phyloP scores from a whole-genome alignment of 2,329 filamentous ascomycete species.

The Clarireedia sp. region DNA sequence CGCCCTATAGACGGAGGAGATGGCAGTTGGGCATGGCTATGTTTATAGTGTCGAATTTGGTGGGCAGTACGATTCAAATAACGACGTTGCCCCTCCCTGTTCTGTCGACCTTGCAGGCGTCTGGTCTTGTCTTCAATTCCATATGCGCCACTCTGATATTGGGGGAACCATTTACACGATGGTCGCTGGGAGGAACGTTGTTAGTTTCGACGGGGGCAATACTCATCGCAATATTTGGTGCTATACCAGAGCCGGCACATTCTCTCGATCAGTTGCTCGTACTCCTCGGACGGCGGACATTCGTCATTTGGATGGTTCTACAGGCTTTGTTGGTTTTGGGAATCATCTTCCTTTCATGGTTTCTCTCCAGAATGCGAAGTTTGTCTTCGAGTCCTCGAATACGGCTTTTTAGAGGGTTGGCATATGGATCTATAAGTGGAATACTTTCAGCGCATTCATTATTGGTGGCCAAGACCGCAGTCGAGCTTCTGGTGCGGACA shows the following conservation, averaged over 20 bases:
- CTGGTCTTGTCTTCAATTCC: slow-evolving; percentile 95
- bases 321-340: slow-evolving; percentile 66
- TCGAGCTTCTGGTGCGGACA: slow-evolving; percentile 85
- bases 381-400: slow-evolving; percentile 56
- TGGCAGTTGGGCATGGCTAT: slow-evolving; percentile 98
- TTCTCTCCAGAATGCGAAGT: slow-evolving; percentile 43
- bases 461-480: slow-evolving; percentile 89
- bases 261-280: slow-evolving; percentile 72
- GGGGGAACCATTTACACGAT: slow-evolving; percentile 86
- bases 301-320: slow-evolving; percentile 81
- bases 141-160: slow-evolving; percentile 92
- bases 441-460: slow-evolving; percentile 90
- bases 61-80: slow-evolving; percentile 95
- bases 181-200: slow-evolving; percentile 83
- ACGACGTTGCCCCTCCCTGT: slow-evolving; percentile 91
- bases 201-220: slow-evolving; percentile 84
- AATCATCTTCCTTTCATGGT: slow-evolving; percentile 56
- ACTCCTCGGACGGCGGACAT: slow-evolving; percentile 65
- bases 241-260: slow-evolving; percentile 88
- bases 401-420: slow-evolving; percentile 71
- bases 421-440: slow-evolving; percentile 84
- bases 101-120: slow-evolving; percentile 89
- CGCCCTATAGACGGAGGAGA: slow-evolving; percentile 80
- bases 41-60: slow-evolving; percentile 89
- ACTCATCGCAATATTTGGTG: slow-evolving; percentile 87